A percentile compares a stretch with the other conserved stretches of the same genome.
phyloP scores from a whole-genome alignment of 139 green algal genomes.

The Chlamydomonas sp. region DNA sequence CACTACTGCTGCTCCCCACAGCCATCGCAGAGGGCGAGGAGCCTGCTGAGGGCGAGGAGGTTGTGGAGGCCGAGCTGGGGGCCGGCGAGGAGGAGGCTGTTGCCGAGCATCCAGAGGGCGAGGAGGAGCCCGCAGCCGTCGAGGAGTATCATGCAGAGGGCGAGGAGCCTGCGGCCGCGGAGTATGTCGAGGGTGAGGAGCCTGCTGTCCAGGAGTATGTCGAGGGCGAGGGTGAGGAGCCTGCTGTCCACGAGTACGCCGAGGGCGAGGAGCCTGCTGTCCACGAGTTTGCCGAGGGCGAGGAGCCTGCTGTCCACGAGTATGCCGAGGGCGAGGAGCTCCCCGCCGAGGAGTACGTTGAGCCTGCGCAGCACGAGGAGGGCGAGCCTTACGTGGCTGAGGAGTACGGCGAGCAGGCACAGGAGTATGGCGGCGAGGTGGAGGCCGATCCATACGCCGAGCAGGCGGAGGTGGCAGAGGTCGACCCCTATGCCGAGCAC shows the following conservation, averaged over 20 bases:
- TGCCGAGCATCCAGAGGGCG: neutral
- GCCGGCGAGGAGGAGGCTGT: neutral
- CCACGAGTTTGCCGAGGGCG: neutral
- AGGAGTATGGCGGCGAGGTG: no score
- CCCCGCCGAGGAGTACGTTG: no score
- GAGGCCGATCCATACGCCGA: neutral
- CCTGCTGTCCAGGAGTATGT: neutral
- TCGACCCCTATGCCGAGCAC: neutral
- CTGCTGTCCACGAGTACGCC: neutral
- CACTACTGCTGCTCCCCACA: no score
- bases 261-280: neutral
- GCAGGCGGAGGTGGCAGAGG: neutral
- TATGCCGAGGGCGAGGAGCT: no score
- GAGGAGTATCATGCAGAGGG: neutral
- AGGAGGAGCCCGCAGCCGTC: neutral
- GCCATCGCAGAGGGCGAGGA: no score
- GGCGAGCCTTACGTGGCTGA: neutral
- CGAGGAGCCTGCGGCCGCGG: neutral
- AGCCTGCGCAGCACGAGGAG: slow-evolving; percentile 3
- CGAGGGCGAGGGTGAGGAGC: neutral
- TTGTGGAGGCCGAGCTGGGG: no score
- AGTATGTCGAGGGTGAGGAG: neutral
- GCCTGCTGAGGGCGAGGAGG: no score
- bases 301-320: no score
- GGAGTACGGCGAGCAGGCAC: neutral